Evolutionary conservation across 208 protist genomes (phyloP), one percentile per base, ranked within the genome.

Genomic region (Wallacemonas collosoma): DNA sequence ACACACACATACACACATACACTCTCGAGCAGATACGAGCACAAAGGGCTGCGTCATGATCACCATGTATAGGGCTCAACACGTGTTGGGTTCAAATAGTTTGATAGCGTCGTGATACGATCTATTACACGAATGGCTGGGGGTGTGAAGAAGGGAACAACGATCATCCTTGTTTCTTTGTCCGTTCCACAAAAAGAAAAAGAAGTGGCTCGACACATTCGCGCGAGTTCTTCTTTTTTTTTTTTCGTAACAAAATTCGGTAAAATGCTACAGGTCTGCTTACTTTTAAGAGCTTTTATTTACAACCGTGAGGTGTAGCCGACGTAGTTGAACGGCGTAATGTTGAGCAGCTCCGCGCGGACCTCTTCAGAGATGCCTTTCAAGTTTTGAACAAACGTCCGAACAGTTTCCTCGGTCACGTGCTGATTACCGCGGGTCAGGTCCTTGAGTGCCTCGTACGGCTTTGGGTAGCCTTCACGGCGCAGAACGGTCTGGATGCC

Each of bases 401-500:
- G 71, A 45, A 99, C 90, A 11, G 73, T 81, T 54, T 78, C 75
- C 74, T 81, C 80, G 38, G 77, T 97, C 55, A 98, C 79, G 40
- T 91, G 81, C 26, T 84, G 68, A 66, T 95, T 93, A 9, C 86
- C 93, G 26, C 94, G 92, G 2, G 97, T 98, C 39, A 98, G 76
- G 51, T 97, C 88, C 74, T 98, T 98, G 12, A 98, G 85, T 3
- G 94, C 93, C 73, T 98, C 95, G 73, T 98, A 98, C 43, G 95
- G 95, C 77, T 94, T 91, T 44, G 86, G 88, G 79, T 94, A 97
- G 45, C 88, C 88, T 77, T 98, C 93, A 26, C 94, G 87, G 45
- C 97, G 89, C 71, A 99, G 90, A 15, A 99, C 79, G 0, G 96
- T 99, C 77, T 99, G 98, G 64, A 99, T 97, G 5, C 95, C 96